Base-by-base conservation (phyloP, 805 yeast species). In the Candida schatavii region DNA sequence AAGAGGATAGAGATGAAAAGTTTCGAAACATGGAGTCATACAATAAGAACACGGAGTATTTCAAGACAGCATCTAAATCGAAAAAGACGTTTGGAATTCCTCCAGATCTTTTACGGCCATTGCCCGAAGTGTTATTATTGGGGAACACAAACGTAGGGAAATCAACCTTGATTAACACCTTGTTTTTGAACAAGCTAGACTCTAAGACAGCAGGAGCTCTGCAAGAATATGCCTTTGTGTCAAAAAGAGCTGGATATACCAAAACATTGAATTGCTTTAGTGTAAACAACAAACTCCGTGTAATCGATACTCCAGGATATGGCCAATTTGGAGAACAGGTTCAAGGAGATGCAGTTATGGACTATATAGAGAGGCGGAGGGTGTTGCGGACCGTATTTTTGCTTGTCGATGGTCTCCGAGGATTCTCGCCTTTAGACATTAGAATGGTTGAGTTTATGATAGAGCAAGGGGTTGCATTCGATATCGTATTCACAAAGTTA, bases 281-380 rank as follows among this genome's bases (percentile, higher is more conserved):
- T 44, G 62, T 85, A 10, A 85, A 85, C 3, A 76, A 77, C 37
- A 66, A 73, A 42, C 66, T 90, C 34, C 68, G 88, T 46, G 52
- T 90, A 3, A 77, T 88, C 2, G 98, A 90, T 56, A 76, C 88
- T 19, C 98, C 98, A 0, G 98, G 98, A 0, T 90, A 90, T 58
- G 98, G 98, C 2, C 73, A 64, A 30, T 78, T 74, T 46, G 89
- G 95, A 14, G 74, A 72, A 13, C 55, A 53, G 6, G 63, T 69
- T 49, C 96, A 90, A 56, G 97, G 97, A 2, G 64, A 75, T 31
- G 71, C 81, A 22, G 84, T 85, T 1, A 54, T 80, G 52, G 77
- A 80, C 27, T 89, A 88, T 54, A 59, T 90, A 5, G 62, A 64
- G 21, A 65, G 73, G 18, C 65, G 93, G 37, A 59, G 67, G 41